Conservation (phyloP, 2,329 filamentous ascomycete species). For the Neonectria hederae region DNA sequence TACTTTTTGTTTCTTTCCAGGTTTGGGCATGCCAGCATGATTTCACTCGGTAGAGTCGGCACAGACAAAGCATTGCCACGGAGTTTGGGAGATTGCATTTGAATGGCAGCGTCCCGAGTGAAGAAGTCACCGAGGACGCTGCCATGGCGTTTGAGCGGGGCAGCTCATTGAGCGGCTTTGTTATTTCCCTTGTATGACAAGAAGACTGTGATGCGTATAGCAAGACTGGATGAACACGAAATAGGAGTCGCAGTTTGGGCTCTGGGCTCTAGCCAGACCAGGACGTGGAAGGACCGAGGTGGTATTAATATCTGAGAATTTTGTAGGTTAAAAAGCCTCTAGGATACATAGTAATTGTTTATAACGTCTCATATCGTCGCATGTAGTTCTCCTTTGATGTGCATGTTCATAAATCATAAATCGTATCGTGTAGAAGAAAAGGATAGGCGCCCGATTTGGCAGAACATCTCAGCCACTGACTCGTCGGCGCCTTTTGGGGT, state of each 20-base stretch:
- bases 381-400: not conserved
- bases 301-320: slow-evolving; percentile 9
- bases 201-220: not conserved
- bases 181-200: not conserved
- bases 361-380: slow-evolving; percentile 18
- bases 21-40: slow-evolving; percentile 26
- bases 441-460: not conserved
- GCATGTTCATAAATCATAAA: slow-evolving; percentile 23
- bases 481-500: not conserved
- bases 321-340: slow-evolving; percentile 3
- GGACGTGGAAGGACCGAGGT: not conserved
- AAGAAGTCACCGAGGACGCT: not conserved
- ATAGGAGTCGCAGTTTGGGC: not conserved
- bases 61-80: slow-evolving; percentile 27
- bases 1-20: not conserved
- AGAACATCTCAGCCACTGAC: not conserved
- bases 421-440: slow-evolving; percentile 10
- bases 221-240: slow-evolving; percentile 8
- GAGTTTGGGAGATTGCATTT: slow-evolving; percentile 31
- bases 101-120: not conserved
- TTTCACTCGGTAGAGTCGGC: slow-evolving; percentile 23
- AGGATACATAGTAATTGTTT: slow-evolving; percentile 11
- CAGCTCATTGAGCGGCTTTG: not conserved
- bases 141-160: slow-evolving; percentile 12
- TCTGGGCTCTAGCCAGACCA: not conserved